phyloP scores from a whole-genome alignment of 2,329 filamentous ascomycete species.

The Fusarium subtropicale region DNA sequence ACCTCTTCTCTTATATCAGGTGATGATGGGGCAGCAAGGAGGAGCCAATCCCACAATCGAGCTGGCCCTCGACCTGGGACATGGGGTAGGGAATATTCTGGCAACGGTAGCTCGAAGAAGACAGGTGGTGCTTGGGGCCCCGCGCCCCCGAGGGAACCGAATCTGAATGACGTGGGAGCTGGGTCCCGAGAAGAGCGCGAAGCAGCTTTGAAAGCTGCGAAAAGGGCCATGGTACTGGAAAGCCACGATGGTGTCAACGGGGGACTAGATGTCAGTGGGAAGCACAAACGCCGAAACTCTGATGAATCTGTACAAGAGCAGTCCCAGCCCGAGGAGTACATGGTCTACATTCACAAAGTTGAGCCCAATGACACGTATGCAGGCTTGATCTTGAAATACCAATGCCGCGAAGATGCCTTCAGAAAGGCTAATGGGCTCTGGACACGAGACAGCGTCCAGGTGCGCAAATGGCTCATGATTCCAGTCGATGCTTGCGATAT shows the following conservation, averaged over 20 bases:
- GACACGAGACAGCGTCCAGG: constrained; percentile 92
- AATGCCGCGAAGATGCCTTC: constrained; percentile 84
- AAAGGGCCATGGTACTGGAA: constrained; percentile 69
- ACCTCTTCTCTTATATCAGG: constrained; percentile 58
- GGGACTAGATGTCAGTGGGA: constrained; percentile 65
- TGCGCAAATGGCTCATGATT: constrained; percentile 81
- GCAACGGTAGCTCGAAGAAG: constrained; percentile 31
- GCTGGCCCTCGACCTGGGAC: constrained; percentile 38
- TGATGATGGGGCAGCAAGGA: constrained; percentile 39
- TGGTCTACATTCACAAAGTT: constrained; percentile 93
- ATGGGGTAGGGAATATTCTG: constrained; percentile 35
- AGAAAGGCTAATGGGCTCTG: constrained; percentile 92
- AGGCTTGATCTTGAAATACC: constrained; percentile 89
- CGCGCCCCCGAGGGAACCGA: constrained; percentile 53
- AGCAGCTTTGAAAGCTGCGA: constrained; percentile 65
- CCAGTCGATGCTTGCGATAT: constrained; percentile 91
- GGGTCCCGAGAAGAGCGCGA: constrained; percentile 67
- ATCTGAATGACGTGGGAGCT: constrained; percentile 62
- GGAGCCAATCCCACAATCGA: constrained; percentile 42
- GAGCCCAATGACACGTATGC: constrained; percentile 87
- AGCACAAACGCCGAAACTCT: constrained; percentile 75
- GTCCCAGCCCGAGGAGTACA: constrained; percentile 75
- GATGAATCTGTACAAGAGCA: constrained; percentile 67
- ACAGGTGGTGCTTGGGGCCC: constrained; percentile 61
- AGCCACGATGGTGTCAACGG: constrained; percentile 71